Evolutionary conservation across 306 rosid genomes (phyloP), one percentile per base, ranked within the genome.

Genomic region (Malus sylvestris): DNA sequence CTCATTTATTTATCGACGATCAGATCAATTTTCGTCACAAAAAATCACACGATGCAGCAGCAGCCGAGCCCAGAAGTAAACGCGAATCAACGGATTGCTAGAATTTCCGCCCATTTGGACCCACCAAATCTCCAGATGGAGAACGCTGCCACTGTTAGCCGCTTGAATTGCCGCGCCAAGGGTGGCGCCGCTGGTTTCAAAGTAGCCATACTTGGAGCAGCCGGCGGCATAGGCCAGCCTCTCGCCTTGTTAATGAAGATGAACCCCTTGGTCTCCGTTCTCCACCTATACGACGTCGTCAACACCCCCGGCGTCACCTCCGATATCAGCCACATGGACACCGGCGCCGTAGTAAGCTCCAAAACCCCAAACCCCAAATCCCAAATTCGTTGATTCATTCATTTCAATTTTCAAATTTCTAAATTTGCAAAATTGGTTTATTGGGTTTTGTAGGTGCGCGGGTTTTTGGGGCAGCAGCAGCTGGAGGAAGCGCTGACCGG

Each of bases 251-350:
- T 96, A 78, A 83, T 96, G 96, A 96, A 96, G 97, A 92, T 92
- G 22, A 96, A 96, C 38, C 98, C 99, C 42, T 78, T 88, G 53
- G 96, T 96, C 64, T 92, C 99, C 7, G 89, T 92, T 74, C 96
- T 95, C 82, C 99, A 92, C 79, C 92, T 95, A 6, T 95, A 95
- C 80, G 99, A 92, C 80, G 97, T 95, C 76, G 96, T 89, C 32
- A 96, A 96, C 72, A 74, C 93, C 74, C 97, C 98, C 20, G 98
- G 99, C 62, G 99, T 96, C 79, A 92, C 98, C 10, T 91, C 97
- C 83, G 99, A 96, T 80, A 81, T 96, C 84, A 92, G 99, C 67
- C 99, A 96, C 79, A 96, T 96, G 91, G 99, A 96, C 87, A 91
- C 99, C 33, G 96, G 93, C 73, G 98, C 99, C 15, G 98, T 96